Evolutionary conservation across 495 filamentous ascomycete species (phyloP).

Genomic region (Saxispiralis lemnorum): DNA sequence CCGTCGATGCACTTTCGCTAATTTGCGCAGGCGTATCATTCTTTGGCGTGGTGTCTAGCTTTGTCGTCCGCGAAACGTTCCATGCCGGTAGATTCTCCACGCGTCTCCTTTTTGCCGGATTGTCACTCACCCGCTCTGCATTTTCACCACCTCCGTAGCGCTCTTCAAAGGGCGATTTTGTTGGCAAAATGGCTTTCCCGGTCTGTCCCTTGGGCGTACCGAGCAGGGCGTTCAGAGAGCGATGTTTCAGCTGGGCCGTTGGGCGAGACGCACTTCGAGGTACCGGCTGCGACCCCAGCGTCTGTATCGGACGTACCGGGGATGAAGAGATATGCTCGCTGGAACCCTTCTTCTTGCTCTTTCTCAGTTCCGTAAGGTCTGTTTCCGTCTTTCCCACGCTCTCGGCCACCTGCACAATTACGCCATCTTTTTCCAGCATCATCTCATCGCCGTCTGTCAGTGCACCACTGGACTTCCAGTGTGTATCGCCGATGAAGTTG

Average conservation of each 20-base stretch:
- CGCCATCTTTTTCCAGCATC: constrained; percentile 52
- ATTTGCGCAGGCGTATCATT: too few species aligned
- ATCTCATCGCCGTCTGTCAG: constrained; percentile 67
- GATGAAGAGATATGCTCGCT: constrained; percentile 8
- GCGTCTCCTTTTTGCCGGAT: constrained; percentile 33
- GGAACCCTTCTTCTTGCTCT: constrained; percentile 40
- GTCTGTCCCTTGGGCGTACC: constrained; percentile 35
- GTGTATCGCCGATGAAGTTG: constrained; percentile 68
- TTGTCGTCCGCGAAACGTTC: not conserved
- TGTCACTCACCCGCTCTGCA: constrained; percentile 18
- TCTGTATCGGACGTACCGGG: not conserved
- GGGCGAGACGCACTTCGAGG: not conserved
- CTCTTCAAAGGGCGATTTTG: constrained; percentile 34
- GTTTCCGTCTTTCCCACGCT: constrained; percentile 51
- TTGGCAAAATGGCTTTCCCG: constrained; percentile 25
- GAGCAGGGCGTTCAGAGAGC: constrained; percentile 40
- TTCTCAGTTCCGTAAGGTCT: constrained; percentile 54
- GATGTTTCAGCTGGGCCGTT: constrained; percentile 25
- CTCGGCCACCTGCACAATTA: constrained; percentile 65
- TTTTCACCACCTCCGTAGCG: constrained; percentile 20
- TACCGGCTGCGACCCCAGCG: not conserved
- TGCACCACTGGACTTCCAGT: constrained; percentile 51
- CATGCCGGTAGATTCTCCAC: constrained; percentile 1
- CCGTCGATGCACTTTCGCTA: too few species aligned
- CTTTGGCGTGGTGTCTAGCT: not conserved